Evolutionary conservation across 2,329 filamentous ascomycete genomes (phyloP).

Genomic region (Fusarium sp.): DNA sequence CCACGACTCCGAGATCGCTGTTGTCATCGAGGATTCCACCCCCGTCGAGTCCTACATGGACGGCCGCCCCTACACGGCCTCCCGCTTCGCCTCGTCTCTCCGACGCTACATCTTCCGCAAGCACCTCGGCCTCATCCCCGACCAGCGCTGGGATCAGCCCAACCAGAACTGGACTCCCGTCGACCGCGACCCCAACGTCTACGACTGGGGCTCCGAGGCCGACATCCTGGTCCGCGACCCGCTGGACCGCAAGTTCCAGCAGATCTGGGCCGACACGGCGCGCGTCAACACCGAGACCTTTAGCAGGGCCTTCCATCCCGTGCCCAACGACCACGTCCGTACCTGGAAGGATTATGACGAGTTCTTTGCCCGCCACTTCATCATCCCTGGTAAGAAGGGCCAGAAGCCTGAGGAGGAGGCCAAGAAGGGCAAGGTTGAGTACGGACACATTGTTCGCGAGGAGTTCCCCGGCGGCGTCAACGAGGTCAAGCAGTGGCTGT

Average conservation of each 20-base stretch:
- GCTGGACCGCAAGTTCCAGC: slow-evolving; percentile 70
- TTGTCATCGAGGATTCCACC: slow-evolving; percentile 81
- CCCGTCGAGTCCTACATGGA: slow-evolving; percentile 76
- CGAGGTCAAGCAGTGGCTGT: slow-evolving; percentile 75
- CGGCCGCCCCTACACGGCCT: slow-evolving; percentile 73
- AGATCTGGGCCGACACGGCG: slow-evolving; percentile 77
- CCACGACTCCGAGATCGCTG: slow-evolving; percentile 90
- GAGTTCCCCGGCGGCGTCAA: slow-evolving; percentile 76
- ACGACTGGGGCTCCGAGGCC: slow-evolving; percentile 73
- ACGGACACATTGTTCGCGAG: slow-evolving; percentile 85
- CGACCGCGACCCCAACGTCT: slow-evolving; percentile 72
- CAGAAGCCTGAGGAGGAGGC: slow-evolving; percentile 57
- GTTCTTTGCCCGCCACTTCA: slow-evolving; percentile 73
- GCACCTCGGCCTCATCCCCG: slow-evolving; percentile 82
- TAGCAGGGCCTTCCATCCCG: slow-evolving; percentile 79
- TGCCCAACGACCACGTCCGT: slow-evolving; percentile 71
- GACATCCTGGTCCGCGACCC: slow-evolving; percentile 78
- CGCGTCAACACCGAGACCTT: slow-evolving; percentile 82
- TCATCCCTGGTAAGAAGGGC: slow-evolving; percentile 63
- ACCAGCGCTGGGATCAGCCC: slow-evolving; percentile 72
- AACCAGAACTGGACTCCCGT: slow-evolving; percentile 81
- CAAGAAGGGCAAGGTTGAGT: slow-evolving; percentile 70
- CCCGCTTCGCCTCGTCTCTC: slow-evolving; percentile 78
- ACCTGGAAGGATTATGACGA: slow-evolving; percentile 77
- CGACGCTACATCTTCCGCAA: slow-evolving; percentile 89